Evolutionary conservation across 169 alveolate genomes (phyloP).

Genomic region (Eimeria brunetti): DNA sequence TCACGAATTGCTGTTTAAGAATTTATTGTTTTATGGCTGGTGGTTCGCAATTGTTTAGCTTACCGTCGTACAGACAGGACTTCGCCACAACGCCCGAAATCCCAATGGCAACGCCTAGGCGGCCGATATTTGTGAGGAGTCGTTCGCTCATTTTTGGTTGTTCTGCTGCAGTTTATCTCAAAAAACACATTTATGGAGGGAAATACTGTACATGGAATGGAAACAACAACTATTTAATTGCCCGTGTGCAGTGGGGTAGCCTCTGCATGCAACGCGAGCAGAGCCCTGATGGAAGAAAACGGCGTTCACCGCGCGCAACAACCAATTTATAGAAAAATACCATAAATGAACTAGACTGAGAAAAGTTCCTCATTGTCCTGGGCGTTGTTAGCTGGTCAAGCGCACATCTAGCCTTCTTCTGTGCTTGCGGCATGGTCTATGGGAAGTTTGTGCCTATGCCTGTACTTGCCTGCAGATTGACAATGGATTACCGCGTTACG

Average conservation of each 20-base stretch:
- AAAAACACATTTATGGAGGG: neutral
- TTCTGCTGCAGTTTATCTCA: neutral
- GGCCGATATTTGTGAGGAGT: constrained; percentile 85
- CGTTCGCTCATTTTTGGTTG: constrained; percentile 84
- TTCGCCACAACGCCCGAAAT: constrained; percentile 88
- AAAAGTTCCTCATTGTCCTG: too few relatives aligned
- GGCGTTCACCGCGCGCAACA: neutral
- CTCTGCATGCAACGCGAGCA: constrained; percentile 16
- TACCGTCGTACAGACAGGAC: constrained; percentile 90
- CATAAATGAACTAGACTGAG: neutral
- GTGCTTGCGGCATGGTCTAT: too few relatives aligned
- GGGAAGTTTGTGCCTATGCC: too few relatives aligned
- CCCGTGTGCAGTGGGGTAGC: constrained; percentile 10
- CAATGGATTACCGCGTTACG: too few relatives aligned
- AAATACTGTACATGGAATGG: neutral
- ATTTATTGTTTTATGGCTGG: neutral
- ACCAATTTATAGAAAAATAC: neutral
- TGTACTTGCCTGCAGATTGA: too few relatives aligned
- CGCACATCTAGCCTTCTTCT: neutral
- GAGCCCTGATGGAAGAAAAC: neutral
- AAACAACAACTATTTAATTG: neutral
- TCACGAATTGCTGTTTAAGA: neutral
- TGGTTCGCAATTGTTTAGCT: neutral
- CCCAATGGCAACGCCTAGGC: constrained; percentile 89
- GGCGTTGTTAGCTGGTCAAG: neutral